Evolutionary conservation across 257 asterid species (phyloP).

Genomic region (Pogostemon cablin): DNA sequence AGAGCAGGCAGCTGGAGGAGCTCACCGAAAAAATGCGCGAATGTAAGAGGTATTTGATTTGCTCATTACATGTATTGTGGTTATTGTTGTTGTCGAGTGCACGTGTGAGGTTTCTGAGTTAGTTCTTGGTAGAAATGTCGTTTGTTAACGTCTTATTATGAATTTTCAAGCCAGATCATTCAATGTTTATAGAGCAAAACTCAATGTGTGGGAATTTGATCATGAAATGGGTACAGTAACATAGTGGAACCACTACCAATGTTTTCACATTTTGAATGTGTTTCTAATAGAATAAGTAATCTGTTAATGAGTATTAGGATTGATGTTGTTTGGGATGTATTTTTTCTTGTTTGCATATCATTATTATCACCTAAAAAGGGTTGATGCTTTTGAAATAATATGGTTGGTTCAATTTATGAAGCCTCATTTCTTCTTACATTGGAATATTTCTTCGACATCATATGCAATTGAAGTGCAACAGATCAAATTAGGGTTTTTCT

Average conservation of each 20-base stretch:
- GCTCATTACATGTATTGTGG: slow-evolving; percentile 6
- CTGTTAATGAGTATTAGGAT: not conserved
- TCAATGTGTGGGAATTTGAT: slow-evolving; percentile 24
- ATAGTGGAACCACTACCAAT: slow-evolving; percentile 20
- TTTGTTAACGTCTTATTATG: not conserved
- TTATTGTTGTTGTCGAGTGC: slow-evolving; percentile 26
- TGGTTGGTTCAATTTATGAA: slow-evolving; percentile 2
- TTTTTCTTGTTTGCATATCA: slow-evolving; percentile 4
- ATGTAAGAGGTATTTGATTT: slow-evolving; percentile 78
- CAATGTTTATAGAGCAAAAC: slow-evolving; percentile 5
- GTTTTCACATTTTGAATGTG: not conserved
- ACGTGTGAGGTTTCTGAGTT: slow-evolving; percentile 24
- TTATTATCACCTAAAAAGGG: slow-evolving; percentile 13
- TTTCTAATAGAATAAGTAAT: not conserved
- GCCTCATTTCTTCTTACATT: not conserved
- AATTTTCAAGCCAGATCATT: slow-evolving; percentile 8
- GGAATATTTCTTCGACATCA: slow-evolving; percentile 3
- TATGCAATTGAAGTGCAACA: not conserved
- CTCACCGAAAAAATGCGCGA: slow-evolving; percentile 97
- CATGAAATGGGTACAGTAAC: slow-evolving; percentile 23
- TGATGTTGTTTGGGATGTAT: not conserved
- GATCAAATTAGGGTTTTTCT: slow-evolving; percentile 23
- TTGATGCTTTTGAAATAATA: not conserved
- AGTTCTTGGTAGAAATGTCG: slow-evolving; percentile 2
- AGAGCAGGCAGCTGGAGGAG: slow-evolving; percentile 96